A percentile compares a stretch with the other conserved stretches of the same genome.
These are phyloP conservation scores for Endoconidiophora laricicola DNA, from an alignment of 2,329 filamentous ascomycete species.

Conservation along the genomic window DNA sequence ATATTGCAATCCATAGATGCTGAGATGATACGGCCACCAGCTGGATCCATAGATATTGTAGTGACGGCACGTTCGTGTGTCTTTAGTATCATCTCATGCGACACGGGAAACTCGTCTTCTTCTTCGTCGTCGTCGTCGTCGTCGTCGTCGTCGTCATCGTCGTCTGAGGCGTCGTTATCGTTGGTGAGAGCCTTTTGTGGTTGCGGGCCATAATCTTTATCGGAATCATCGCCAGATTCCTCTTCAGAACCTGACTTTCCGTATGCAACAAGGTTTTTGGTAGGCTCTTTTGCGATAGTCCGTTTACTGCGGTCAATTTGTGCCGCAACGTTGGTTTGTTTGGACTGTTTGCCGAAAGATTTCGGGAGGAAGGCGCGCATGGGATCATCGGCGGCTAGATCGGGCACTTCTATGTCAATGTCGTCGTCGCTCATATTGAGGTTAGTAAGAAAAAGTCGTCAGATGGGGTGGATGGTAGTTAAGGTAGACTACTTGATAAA, in stretches of 20 bases:
- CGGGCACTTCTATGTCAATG: slow-evolving; percentile 33
- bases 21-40: slow-evolving; percentile 73
- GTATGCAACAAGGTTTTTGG: slow-evolving; percentile 14
- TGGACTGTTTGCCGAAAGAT: slow-evolving; percentile 70
- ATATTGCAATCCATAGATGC: slow-evolving; percentile 80
- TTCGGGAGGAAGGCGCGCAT: slow-evolving; percentile 64
- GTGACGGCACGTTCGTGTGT: slow-evolving; percentile 84
- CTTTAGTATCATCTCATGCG: slow-evolving; percentile 83
- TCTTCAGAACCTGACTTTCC: slow-evolving; percentile 16
- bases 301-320: slow-evolving; percentile 71
- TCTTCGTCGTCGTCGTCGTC: slow-evolving; percentile 50
- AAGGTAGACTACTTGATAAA: no score
- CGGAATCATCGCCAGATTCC: slow-evolving; percentile 28
- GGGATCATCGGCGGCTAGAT: slow-evolving; percentile 45
- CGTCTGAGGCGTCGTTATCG: slow-evolving; percentile 25
- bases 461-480: no score
- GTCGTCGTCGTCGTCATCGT: slow-evolving; percentile 33
- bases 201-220: slow-evolving; percentile 19
- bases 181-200: slow-evolving; percentile 25
- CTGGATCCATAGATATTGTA: slow-evolving; percentile 65
- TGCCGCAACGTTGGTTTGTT: slow-evolving; percentile 54
- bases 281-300: slow-evolving; percentile 14
- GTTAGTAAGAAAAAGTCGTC: no score
- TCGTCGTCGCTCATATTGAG: slow-evolving; percentile 35
- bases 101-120: slow-evolving; percentile 78